Evolutionary conservation across 345 rosid species (phyloP).

Genomic region (Acer negundo): DNA sequence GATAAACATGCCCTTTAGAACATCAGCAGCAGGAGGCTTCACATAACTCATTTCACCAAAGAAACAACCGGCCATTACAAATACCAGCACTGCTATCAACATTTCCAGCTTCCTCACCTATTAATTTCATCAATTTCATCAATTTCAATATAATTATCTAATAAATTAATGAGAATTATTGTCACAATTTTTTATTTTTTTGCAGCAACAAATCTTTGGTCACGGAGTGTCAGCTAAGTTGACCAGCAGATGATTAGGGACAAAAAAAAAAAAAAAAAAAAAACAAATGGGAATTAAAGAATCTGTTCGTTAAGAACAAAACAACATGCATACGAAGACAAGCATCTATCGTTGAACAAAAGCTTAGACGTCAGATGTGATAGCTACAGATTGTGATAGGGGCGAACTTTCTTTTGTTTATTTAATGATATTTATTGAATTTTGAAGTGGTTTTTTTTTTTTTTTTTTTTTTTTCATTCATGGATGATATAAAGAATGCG

Average conservation of each 20-base stretch:
- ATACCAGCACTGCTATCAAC: slow-evolving; percentile 41
- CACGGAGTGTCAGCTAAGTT: background rate
- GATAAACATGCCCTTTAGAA: slow-evolving; percentile 49
- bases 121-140: too few relatives aligned
- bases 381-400: background rate
- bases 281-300: background rate
- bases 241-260: background rate
- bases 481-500: too few relatives aligned
- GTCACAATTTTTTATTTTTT: background rate
- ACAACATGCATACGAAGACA: background rate
- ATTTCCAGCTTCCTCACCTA: slow-evolving; percentile 55
- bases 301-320: background rate
- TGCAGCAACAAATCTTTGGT: background rate
- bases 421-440: too few relatives aligned
- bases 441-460: too few relatives aligned
- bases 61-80: slow-evolving; percentile 49
- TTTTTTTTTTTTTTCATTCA: too few relatives aligned
- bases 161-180: background rate
- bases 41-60: slow-evolving; percentile 42
- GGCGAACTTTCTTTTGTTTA: too few relatives aligned
- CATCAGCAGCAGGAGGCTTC: slow-evolving; percentile 47
- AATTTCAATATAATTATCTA: too few relatives aligned
- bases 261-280: too few relatives aligned
- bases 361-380: background rate
- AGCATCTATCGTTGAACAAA: background rate